These are phyloP conservation scores for Phytophthora meadii DNA, from an alignment of 352 stramenopile species.

Conservation along the genomic window DNA sequence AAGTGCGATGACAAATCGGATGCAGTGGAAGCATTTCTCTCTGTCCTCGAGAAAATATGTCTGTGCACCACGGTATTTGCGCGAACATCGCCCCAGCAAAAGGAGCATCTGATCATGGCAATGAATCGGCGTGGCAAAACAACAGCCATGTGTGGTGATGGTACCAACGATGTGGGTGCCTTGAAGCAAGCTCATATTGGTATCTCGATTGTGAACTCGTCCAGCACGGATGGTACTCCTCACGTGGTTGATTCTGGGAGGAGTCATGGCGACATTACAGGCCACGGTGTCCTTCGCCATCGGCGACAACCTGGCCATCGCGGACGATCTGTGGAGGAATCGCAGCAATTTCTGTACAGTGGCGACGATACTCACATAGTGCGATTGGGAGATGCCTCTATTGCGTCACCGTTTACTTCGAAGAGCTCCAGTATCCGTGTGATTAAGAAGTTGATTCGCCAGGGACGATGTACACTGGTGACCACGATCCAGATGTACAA, in stretches of 20 bases:
- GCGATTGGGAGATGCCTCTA: conserved; percentile 98
- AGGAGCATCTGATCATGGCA: conserved; percentile 95
- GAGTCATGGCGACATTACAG: conserved; percentile 58
- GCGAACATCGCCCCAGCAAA: conserved; percentile 96
- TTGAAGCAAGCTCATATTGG: conserved; percentile 93
- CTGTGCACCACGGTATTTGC: conserved; percentile 94
- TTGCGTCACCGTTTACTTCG: conserved; percentile 99
- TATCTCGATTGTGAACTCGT: conserved; percentile 83
- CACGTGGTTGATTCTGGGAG: conserved; percentile 26
- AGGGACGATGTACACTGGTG: conserved; percentile 98
- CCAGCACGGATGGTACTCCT: conserved; percentile 67
- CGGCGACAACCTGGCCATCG: conserved; percentile 67
- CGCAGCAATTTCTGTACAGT: conserved; percentile 83
- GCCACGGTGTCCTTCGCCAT: conserved; percentile 55
- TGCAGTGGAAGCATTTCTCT: conserved; percentile 68
- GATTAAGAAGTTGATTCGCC: conserved; percentile 96
- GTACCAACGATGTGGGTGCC: conserved; percentile 98
- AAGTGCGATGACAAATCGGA: conserved; percentile 27
- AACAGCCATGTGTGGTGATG: conserved; percentile 98
- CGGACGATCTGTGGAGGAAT: conserved; percentile 47
- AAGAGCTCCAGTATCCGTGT: conserved; percentile 91
- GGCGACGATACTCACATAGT: conserved; percentile 94
- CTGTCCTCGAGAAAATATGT: conserved; percentile 76
- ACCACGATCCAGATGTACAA: conserved; percentile 99
- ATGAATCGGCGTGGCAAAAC: conserved; percentile 93